phyloP scores from a whole-genome alignment of 352 stramenopile genomes.

The Globisporangium solare region DNA sequence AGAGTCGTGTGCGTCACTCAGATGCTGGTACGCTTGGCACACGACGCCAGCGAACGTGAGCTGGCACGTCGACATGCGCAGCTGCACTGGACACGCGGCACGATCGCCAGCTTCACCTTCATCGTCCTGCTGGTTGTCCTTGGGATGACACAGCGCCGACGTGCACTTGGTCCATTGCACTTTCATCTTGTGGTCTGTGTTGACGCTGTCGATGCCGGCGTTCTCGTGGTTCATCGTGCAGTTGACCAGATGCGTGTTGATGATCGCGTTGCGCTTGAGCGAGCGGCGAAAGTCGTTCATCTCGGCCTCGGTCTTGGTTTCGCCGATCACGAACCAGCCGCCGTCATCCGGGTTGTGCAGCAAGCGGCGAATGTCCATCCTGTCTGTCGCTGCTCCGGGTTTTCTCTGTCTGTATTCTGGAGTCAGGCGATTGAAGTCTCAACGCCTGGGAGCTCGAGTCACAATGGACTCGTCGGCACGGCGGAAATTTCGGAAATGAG shows the following conservation, averaged over 20 bases:
- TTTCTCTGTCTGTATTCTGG: not conserved
- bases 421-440: too few relatives aligned
- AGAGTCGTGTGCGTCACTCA: slow-evolving; percentile 74
- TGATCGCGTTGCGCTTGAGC: slow-evolving; percentile 81
- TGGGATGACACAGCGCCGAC: slow-evolving; percentile 73
- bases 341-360: slow-evolving; percentile 77
- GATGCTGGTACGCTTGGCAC: slow-evolving; percentile 72
- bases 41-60: slow-evolving; percentile 67
- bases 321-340: slow-evolving; percentile 73
- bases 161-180: slow-evolving; percentile 84
- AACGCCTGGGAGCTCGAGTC: too few relatives aligned
- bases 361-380: slow-evolving; percentile 71
- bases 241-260: slow-evolving; percentile 80
- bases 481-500: too few relatives aligned
- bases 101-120: not conserved
- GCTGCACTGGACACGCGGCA: slow-evolving; percentile 56
- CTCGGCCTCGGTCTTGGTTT: slow-evolving; percentile 62
- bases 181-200: slow-evolving; percentile 79
- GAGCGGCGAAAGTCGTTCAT: slow-evolving; percentile 74
- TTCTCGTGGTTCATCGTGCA: slow-evolving; percentile 79
- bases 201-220: slow-evolving; percentile 19
- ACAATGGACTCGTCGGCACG: too few relatives aligned
- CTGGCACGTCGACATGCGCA: slow-evolving; percentile 81
- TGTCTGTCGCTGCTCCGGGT: not conserved
- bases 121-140: slow-evolving; percentile 19